Evolutionary conservation across 805 yeast genomes (phyloP), one percentile per base, ranked within the genome.

Genomic region (Pachysolen tannophilus): DNA sequence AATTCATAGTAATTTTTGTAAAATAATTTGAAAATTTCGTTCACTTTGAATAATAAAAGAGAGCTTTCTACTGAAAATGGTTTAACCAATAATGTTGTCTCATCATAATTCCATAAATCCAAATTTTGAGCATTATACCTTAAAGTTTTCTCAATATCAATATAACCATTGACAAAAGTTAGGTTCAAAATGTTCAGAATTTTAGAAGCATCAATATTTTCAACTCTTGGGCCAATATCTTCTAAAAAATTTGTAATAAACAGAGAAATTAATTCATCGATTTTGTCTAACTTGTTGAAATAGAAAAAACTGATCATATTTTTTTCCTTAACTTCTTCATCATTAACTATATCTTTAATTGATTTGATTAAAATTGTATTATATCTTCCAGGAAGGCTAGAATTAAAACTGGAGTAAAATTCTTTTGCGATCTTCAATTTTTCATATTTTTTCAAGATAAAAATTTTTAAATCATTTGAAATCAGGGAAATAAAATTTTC

Each of bases 31-130:
- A 49, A 34, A n/a, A 53, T 17, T 10, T 32, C 26, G 26, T 52
- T 50, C 5, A 52, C 34, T 14, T 39, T 38, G 3, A 35, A 20
- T 16, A 56, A 26, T 3, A 52, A 24, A 3, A 42, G 37, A 10
- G 34, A 28, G 17, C 43, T 36, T 10, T 38, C 33, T 3, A 38
- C 19, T 34, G 53, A 50, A 1, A 48, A 10, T 3, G 57, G 55
- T 2, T 40, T 30, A 3, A 33, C 24, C 26, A 23, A 23, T 11
- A 23, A 14, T 0, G 28, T 24, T 4, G 32, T 29, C 5, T 38
- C 37, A 3, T 13, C 29, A 13, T 34, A 24, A 14, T 38, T 36
- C 6, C 34, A 24, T 13, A 37, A 28, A 4, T 30, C 23, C 5
- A 42, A 34, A 9, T 32, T 25, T 3, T 17, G 5, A n/a, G n/a